These are phyloP conservation scores for Lentithecium fluviatile DNA, from an alignment of 495 filamentous ascomycete genomes.

Conservation along the genomic window DNA sequence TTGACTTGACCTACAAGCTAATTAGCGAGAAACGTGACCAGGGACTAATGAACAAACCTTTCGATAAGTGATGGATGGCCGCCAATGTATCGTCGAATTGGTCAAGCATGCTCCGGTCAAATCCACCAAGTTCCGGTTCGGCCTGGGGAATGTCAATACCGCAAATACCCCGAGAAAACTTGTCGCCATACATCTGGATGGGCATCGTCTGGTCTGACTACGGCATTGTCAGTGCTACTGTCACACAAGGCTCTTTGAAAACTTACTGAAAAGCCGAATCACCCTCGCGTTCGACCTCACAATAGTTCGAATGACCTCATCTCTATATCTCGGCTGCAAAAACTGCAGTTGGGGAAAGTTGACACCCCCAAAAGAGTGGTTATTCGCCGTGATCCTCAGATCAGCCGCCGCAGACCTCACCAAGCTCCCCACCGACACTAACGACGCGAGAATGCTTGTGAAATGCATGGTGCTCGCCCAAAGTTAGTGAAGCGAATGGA, in stretches of 20 bases:
- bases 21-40: neutral
- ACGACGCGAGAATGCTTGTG: constrained; percentile 11
- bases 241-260: neutral
- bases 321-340: constrained; percentile 16
- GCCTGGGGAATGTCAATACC: constrained; percentile 12
- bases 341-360: constrained; percentile 28
- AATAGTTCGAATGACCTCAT: constrained; percentile 23
- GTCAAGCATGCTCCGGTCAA: constrained; percentile 29
- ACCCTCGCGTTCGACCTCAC: constrained; percentile 28
- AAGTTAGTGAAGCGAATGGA: constrained; percentile 21
- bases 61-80: constrained; percentile 30
- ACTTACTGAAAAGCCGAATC: constrained; percentile 33
- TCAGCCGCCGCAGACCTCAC: constrained; percentile 15
- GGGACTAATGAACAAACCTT: constrained; percentile 12
- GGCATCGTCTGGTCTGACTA: constrained; percentile 13
- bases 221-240: neutral
- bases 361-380: constrained; percentile 34
- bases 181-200: constrained; percentile 24
- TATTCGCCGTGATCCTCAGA: constrained; percentile 26
- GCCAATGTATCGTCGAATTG: constrained; percentile 29
- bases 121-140: constrained; percentile 23
- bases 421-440: constrained; percentile 12
- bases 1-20: constrained; percentile 23
- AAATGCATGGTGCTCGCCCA: constrained; percentile 24
- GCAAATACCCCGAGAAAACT: neutral